Evolutionary conservation across 2,329 filamentous ascomycete genomes (phyloP).

Genomic region (Xylaria sp.): DNA sequence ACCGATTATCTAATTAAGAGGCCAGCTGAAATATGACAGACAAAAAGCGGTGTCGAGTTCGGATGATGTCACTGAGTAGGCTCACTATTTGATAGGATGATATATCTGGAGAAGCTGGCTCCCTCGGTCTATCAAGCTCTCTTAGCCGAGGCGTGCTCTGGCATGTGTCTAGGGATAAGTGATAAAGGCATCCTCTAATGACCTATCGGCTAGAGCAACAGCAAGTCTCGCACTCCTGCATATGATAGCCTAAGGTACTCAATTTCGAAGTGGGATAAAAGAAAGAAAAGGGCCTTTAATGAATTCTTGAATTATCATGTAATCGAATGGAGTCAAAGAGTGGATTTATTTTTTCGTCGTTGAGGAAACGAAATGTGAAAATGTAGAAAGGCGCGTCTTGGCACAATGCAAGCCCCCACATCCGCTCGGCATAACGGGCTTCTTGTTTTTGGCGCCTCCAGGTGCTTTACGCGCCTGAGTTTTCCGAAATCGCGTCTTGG

Average conservation of each 20-base stretch:
- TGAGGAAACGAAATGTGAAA: conserved; percentile 23
- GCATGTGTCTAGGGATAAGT: not conserved
- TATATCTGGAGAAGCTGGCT: not conserved
- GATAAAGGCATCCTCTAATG: not conserved
- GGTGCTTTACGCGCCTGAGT: conserved; percentile 33
- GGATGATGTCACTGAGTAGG: not conserved
- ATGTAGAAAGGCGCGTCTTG: conserved; percentile 28
- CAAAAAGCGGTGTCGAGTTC: not conserved
- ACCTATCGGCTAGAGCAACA: not conserved
- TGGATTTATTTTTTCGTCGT: conserved; percentile 15
- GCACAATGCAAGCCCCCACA: conserved; percentile 24
- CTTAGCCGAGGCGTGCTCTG: conserved; percentile 7
- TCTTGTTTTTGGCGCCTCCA: conserved; percentile 13
- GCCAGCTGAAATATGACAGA: not conserved
- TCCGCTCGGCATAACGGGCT: not conserved
- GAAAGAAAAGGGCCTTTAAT: too few species aligned
- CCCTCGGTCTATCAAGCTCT: not conserved
- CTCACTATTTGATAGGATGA: conserved; percentile 14
- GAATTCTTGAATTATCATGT: not conserved
- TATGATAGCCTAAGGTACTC: not conserved
- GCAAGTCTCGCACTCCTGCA: not conserved
- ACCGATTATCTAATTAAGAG: not conserved
- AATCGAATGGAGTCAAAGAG: not conserved
- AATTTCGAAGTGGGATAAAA: not conserved
- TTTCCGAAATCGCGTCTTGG: conserved; percentile 32